phyloP scores from a whole-genome alignment of 306 rosid species.

The Albizia julibrissin region DNA sequence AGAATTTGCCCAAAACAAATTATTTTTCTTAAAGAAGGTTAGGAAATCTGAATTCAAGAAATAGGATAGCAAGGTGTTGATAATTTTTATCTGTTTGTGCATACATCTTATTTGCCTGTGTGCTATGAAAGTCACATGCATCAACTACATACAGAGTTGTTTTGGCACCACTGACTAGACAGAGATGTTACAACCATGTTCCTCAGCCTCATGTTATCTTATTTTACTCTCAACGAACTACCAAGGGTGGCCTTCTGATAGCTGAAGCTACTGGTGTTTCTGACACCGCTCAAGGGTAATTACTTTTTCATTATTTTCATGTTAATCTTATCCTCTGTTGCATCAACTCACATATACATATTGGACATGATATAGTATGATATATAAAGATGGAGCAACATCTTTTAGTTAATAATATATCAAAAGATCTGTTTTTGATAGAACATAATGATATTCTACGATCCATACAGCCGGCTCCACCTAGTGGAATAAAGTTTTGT shows the following conservation, averaged over 20 bases:
- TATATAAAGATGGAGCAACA: no score
- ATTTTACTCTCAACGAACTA: neutral
- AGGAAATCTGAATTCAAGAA: neutral
- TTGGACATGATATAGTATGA: neutral
- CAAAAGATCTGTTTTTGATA: no score
- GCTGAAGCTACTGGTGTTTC: neutral
- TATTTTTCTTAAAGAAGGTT: neutral
- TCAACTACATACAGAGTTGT: neutral
- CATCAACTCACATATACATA: neutral
- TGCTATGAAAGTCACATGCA: neutral
- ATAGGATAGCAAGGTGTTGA: neutral
- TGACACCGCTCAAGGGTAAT: neutral
- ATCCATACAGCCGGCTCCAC: no score
- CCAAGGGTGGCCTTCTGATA: neutral
- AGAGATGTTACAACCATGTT: neutral
- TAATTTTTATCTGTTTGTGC: neutral
- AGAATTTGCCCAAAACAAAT: neutral
- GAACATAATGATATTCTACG: no score
- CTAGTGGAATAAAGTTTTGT: no score
- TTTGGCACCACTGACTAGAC: constrained; percentile 1
- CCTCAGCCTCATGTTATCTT: neutral
- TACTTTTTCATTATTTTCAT: neutral
- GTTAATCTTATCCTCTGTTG: neutral
- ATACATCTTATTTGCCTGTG: neutral
- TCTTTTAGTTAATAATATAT: no score